A percentile compares a stretch with the other conserved stretches of the same genome.
Conservation (phyloP, 2,329 filamentous ascomycete species). For the Orbilia brochopaga region DNA sequence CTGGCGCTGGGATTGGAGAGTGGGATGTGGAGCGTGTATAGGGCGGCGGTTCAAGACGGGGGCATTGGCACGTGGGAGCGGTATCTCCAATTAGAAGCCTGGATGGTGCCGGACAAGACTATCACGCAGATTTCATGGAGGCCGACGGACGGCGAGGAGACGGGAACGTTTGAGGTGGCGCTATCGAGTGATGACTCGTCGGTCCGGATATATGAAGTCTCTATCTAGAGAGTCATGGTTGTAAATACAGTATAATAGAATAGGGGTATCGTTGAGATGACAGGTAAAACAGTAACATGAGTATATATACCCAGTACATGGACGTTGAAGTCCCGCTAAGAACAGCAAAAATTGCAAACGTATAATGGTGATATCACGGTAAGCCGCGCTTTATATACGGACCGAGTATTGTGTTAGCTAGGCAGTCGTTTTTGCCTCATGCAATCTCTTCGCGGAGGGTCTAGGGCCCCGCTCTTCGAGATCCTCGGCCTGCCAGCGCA, state of each 20-base stretch:
- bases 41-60: constrained; percentile 56
- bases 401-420: background rate
- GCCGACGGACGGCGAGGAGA: constrained; percentile 28
- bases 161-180: constrained; percentile 56
- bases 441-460: constrained; percentile 51
- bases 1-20: constrained; percentile 62
- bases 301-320: constrained; percentile 15
- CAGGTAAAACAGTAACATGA: constrained; percentile 1
- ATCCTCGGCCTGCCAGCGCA: constrained; percentile 85
- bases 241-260: constrained; percentile 4
- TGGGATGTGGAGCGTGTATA: constrained; percentile 60
- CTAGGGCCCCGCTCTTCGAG: constrained; percentile 75
- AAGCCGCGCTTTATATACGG: too few species aligned
- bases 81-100: constrained; percentile 57
- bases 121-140: constrained; percentile 60
- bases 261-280: constrained; percentile 38
- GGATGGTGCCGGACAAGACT: constrained; percentile 68
- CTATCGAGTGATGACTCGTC: constrained; percentile 54
- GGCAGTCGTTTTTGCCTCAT: background rate
- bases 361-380: too few species aligned
- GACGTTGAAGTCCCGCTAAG: constrained; percentile 50
- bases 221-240: constrained; percentile 10
- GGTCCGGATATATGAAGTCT: constrained; percentile 51
- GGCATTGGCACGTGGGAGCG: constrained; percentile 54
- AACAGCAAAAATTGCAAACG: too few species aligned